Evolutionary conservation across 257 asterid genomes (phyloP), one percentile per base, ranked within the genome.

Genomic region (Petunia axillaris): DNA sequence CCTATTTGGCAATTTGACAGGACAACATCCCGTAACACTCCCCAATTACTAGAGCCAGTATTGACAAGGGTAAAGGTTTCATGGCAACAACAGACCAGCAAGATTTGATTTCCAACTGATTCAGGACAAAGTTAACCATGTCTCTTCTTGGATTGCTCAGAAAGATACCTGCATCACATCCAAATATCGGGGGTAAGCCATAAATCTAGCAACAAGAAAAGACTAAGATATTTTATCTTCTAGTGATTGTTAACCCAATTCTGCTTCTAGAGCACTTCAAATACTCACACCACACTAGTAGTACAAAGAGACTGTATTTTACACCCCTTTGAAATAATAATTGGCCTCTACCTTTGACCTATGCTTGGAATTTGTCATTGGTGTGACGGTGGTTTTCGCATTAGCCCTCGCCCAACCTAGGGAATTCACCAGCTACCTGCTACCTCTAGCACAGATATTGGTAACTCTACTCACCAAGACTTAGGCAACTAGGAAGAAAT

Each of bases 141-240:
- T 50, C 35, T 71, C 60, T 48, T 48, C 43, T 48, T 48, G 11
- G 44, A 71, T 36, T 71, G 60, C 77, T 71, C 60, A 0, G 60
- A 71, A 71, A 71, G 77, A 48, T 48, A 71, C 44, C 77, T 71
- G 77, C 77, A 71, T 48, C 60, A 35, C 60, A 48, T 48, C 6
- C 25, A 71, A 48, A 48, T 48, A 0, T 48, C 41, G 10, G 43
- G 35, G 44, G 25, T 71, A 39, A 71, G 77, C 60, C 35, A 48
- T 2, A 71, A 71, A 11, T 46, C 10, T 71, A 71, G 35, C 44
- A 48, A 58, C 6, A 10, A 1, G 41, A 60, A 13, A 48, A 11
- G 60, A 25, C 59, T 11, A 64, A 6, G 7, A 66, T 15, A 40
- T 13, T 41, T 35, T 11, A 35, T 46, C 77, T 13, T 48, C 59